Conservation (phyloP, 2,329 filamentous ascomycete species). For the Chaetomium globosum region DNA sequence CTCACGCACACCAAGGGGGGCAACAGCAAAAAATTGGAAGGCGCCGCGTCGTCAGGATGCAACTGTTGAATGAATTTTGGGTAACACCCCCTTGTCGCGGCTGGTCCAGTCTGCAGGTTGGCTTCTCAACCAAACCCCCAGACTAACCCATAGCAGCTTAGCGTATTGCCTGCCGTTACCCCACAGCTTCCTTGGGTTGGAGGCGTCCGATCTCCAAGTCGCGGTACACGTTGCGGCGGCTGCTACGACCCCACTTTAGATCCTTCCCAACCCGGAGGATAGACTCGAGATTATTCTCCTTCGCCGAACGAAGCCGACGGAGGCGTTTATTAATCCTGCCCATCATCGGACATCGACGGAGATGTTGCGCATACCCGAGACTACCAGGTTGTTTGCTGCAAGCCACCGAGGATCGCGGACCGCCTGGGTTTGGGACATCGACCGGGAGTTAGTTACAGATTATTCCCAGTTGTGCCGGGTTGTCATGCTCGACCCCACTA, state of each 20-base stretch:
- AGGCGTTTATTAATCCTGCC: not conserved
- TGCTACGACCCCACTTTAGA: not conserved
- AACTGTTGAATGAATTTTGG: constrained; percentile 39
- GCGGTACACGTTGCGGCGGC: constrained; percentile 24
- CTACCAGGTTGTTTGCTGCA: not conserved
- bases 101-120: constrained; percentile 26
- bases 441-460: not conserved
- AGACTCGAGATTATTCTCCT: not conserved
- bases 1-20: constrained; percentile 28
- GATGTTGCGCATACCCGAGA: not conserved
- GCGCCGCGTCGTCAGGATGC: constrained; percentile 30
- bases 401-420: not conserved
- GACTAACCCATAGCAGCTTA: constrained; percentile 31
- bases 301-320: not conserved
- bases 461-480: not conserved
- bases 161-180: constrained; percentile 27
- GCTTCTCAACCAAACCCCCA: constrained; percentile 37
- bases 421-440: not conserved
- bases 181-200: constrained; percentile 28
- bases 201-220: constrained; percentile 26
- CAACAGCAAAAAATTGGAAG: constrained; percentile 33
- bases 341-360: not conserved
- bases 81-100: constrained; percentile 26
- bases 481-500: not conserved
- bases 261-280: not conserved